Conservation (phyloP, 306 rosid species). For the Vicia villosa region DNA sequence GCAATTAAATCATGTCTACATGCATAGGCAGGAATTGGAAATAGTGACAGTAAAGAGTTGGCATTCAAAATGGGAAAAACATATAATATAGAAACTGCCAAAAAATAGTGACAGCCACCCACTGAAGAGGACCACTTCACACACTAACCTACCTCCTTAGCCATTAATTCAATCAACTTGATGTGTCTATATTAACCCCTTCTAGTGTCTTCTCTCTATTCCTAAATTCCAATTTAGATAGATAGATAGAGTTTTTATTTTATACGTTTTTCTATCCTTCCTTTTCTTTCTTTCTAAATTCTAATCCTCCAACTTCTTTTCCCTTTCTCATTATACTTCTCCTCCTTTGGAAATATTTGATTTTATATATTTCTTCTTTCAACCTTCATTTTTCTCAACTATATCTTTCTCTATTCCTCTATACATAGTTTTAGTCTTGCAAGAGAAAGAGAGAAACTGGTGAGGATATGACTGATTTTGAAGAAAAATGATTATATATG, state of each 20-base stretch:
- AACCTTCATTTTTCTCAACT: not conserved
- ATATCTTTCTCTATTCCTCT: not conserved
- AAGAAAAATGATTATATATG: not conserved
- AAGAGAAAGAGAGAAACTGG: constrained; percentile 14
- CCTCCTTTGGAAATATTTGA: not conserved
- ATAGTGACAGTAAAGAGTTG: constrained; percentile 16
- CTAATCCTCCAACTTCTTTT: not conserved
- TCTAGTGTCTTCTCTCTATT: constrained; percentile 1
- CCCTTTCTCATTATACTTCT: not conserved
- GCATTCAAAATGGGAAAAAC: constrained; percentile 19
- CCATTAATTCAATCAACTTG: not conserved
- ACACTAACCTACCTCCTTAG: constrained; percentile 4
- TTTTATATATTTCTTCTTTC: not conserved
- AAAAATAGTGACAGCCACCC: constrained; percentile 19
- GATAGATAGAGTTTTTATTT: constrained; percentile 31
- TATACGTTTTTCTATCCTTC: constrained; percentile 39
- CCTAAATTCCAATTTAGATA: not conserved
- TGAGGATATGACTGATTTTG: constrained; percentile 5
- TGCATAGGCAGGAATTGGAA: constrained; percentile 1
- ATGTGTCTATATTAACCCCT: constrained; percentile 30
- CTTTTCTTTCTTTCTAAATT: not conserved
- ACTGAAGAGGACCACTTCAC: constrained; percentile 9
- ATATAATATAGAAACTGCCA: constrained; percentile 41
- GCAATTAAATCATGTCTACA: not conserved
- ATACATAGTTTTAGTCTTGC: not conserved